phyloP scores from a whole-genome alignment of 2,329 filamentous ascomycete genomes.

The Phaeosphaeria sp. region DNA sequence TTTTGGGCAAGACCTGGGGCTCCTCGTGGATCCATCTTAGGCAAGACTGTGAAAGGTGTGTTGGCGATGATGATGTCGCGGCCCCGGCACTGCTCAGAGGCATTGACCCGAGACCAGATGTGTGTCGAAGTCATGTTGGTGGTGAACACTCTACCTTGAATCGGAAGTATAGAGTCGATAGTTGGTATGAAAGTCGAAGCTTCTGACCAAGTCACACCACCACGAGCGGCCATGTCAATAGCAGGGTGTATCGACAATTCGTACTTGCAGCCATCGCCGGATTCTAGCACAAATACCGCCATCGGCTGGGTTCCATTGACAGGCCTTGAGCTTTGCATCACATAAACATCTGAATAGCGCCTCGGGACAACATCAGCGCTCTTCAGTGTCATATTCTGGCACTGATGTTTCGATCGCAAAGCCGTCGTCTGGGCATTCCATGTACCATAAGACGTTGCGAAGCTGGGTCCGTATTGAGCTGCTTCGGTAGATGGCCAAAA shows the following conservation, averaged over 20 bases:
- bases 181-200: slow-evolving; percentile 10
- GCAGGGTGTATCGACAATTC: slow-evolving; percentile 15
- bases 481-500: slow-evolving; percentile 21
- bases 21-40: background rate
- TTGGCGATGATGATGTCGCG: slow-evolving; percentile 22
- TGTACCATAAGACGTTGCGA: slow-evolving; percentile 8
- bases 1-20: slow-evolving; percentile 2
- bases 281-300: slow-evolving; percentile 17
- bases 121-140: slow-evolving; percentile 9
- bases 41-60: slow-evolving; percentile 21
- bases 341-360: slow-evolving; percentile 6
- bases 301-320: slow-evolving; percentile 22
- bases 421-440: slow-evolving; percentile 15
- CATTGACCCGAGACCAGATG: slow-evolving; percentile 15
- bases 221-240: slow-evolving; percentile 12
- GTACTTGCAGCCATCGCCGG: slow-evolving; percentile 17
- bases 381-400: slow-evolving; percentile 19
- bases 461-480: slow-evolving; percentile 13
- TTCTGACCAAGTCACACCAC: slow-evolving; percentile 19
- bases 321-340: slow-evolving; percentile 3
- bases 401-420: slow-evolving; percentile 7
- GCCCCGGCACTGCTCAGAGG: slow-evolving; percentile 15
- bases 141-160: slow-evolving; percentile 1
- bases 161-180: background rate
- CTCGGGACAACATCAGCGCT: slow-evolving; percentile 10